These are phyloP conservation scores for Tilletia indica DNA, from an alignment of 1,284 basidiomycete species.

Conservation along the genomic window DNA sequence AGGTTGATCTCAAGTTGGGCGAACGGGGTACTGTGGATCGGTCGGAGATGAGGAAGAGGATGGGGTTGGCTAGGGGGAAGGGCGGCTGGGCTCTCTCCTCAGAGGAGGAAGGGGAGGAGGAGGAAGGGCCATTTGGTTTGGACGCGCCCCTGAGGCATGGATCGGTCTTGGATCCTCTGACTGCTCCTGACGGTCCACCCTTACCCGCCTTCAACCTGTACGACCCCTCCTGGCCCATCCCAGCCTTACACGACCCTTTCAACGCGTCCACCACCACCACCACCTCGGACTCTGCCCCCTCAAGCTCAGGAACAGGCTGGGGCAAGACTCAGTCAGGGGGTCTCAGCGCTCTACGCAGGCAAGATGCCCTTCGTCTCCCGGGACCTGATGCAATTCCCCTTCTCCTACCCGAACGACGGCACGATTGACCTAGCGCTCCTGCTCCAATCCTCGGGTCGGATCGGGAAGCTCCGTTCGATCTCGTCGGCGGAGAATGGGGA, in stretches of 20 bases:
- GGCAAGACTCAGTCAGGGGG: slow-evolving; percentile 27
- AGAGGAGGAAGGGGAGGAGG: slow-evolving; percentile 5
- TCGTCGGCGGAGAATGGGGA: slow-evolving; percentile 41
- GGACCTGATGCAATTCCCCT: slow-evolving; percentile 53
- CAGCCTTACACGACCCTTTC: neutral
- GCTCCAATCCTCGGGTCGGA: slow-evolving; percentile 39
- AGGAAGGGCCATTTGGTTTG: neutral
- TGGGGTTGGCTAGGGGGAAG: slow-evolving; percentile 24
- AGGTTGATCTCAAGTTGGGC: slow-evolving; percentile 48
- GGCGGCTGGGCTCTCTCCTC: neutral
- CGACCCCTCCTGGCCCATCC: slow-evolving; percentile 40
- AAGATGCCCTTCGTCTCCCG: slow-evolving; percentile 52
- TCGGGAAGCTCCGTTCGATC: slow-evolving; percentile 40
- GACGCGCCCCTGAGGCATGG: slow-evolving; percentile 31
- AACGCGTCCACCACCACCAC: no score
- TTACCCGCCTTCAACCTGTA: slow-evolving; percentile 28
- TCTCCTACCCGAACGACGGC: slow-evolving; percentile 43
- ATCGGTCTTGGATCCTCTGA: slow-evolving; percentile 35
- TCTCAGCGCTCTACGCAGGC: slow-evolving; percentile 49
- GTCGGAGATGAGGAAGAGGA: slow-evolving; percentile 42
- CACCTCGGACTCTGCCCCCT: neutral
- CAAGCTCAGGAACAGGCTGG: neutral
- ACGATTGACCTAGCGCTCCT: slow-evolving; percentile 44
- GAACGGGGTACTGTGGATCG: slow-evolving; percentile 32
- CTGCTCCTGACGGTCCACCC: slow-evolving; percentile 8